Base-by-base conservation (phyloP, 1,139 yeast genomes). In the Insectozyma bohioensis region DNA sequence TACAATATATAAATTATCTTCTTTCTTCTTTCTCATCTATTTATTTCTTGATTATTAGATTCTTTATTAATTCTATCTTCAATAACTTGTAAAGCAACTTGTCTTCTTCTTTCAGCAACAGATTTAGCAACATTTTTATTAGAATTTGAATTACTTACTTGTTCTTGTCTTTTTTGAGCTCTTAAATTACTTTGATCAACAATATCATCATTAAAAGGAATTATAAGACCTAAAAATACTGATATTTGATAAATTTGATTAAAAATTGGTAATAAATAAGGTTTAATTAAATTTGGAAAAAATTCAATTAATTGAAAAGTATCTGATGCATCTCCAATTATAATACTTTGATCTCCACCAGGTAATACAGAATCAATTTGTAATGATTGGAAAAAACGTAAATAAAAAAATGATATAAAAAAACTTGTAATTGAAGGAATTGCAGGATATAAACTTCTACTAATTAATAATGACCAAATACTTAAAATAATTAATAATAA, bases 281-380 rank as follows among this genome's bases (percentile, higher is more conserved):
- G 78, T 38, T 78, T 72, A 3, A 72, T 39, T 2, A 68, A 49
- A 24, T 64, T 72, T 1, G 95, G 95, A 73, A 85, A 86, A 56
- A 90, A 86, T 47, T 85, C 85, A 25, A 82, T 80, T 44, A 88
- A 66, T 36, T 85, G 80, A 66, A 90, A 90, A 1, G 95, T 84
- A 48, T 88, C 96, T 1, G 95, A 82, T 0, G 96, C 95, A 56
- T 88, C 96, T 26, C 97, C 97, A 23, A 72, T 60, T 18, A 78
- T 56, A 15, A 66, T 56, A 16, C 45, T 39, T 16, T 54, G 42
- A n/a, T 41, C 40, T 13, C 50, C 58, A 20, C 52, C 53, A 17
- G 68, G 57, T 40, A 69, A 78, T 39, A 58, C 62, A 28, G 63
- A 73, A 42, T 57, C 74, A 16, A 54, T 46, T 8, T 54, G 38